Evolutionary conservation across 2,329 filamentous ascomycete species (phyloP).

Genomic region (Clonostachys rosea): DNA sequence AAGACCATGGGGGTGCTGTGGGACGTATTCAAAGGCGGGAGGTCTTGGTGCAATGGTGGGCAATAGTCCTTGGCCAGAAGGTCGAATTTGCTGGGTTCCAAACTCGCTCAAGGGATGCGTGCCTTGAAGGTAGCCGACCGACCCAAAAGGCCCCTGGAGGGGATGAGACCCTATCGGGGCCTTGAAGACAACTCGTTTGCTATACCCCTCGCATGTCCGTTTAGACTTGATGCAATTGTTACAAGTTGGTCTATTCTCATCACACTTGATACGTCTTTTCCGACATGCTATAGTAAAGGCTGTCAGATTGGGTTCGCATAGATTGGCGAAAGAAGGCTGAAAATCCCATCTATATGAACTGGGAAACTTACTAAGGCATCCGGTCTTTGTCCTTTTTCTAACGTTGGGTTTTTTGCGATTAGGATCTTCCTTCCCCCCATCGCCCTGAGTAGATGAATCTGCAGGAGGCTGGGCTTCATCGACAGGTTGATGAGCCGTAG

Average conservation of each 20-base stretch:
- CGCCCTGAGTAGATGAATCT: too few species aligned
- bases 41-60: conserved; percentile 48
- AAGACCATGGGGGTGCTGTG: too few species aligned
- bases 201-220: conserved; percentile 79
- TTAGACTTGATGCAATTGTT: conserved; percentile 86
- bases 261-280: conserved; percentile 94
- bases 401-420: conserved; percentile 40
- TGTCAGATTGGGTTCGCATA: conserved; percentile 9
- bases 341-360: background rate
- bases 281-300: conserved; percentile 64
- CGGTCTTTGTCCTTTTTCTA: conserved; percentile 82
- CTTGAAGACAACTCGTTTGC: conserved; percentile 76
- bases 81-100: conserved; percentile 25
- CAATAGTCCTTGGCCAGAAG: conserved; percentile 28
- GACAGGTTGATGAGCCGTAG: conserved; percentile 1
- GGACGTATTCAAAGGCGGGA: conserved; percentile 20
- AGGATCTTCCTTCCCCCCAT: conserved; percentile 21
- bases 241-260: conserved; percentile 80
- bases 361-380: conserved; percentile 70
- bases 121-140: conserved; percentile 34
- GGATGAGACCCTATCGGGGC: conserved; percentile 46
- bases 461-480: too few species aligned
- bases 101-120: conserved; percentile 15
- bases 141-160: conserved; percentile 42
- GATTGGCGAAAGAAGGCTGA: background rate